Evolutionary conservation across 2,329 filamentous ascomycete genomes (phyloP).

Genomic region (Cercospora sp.): DNA sequence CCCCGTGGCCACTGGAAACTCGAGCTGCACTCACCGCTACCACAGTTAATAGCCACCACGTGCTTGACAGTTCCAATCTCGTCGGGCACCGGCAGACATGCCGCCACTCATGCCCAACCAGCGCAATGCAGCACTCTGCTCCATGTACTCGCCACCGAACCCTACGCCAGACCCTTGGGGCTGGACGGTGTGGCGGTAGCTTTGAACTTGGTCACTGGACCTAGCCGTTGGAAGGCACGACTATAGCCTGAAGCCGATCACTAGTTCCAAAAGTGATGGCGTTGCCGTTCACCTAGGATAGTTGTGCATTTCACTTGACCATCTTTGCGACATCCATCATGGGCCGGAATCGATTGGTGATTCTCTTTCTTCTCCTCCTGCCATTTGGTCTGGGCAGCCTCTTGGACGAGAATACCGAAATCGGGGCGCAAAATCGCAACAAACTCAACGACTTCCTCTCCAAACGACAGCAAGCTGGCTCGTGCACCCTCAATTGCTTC

Average conservation of each 20-base stretch:
- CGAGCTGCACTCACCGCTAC: background rate
- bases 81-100: background rate
- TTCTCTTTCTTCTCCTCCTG: background rate
- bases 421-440: background rate
- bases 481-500: constrained; percentile 11
- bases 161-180: background rate
- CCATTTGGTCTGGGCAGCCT: background rate
- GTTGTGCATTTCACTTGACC: background rate
- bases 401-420: background rate
- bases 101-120: background rate
- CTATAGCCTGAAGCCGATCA: background rate
- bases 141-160: background rate
- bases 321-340: background rate
- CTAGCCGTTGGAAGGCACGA: background rate
- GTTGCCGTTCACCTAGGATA: background rate
- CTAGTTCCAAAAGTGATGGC: background rate
- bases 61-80: background rate
- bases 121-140: background rate
- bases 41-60: background rate
- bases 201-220: background rate
- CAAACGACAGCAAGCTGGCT: background rate
- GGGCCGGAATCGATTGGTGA: background rate
- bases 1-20: background rate
- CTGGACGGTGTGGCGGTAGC: background rate
- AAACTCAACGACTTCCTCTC: background rate